phyloP scores from a whole-genome alignment of 306 rosid genomes.

The Lablab purpureus region DNA sequence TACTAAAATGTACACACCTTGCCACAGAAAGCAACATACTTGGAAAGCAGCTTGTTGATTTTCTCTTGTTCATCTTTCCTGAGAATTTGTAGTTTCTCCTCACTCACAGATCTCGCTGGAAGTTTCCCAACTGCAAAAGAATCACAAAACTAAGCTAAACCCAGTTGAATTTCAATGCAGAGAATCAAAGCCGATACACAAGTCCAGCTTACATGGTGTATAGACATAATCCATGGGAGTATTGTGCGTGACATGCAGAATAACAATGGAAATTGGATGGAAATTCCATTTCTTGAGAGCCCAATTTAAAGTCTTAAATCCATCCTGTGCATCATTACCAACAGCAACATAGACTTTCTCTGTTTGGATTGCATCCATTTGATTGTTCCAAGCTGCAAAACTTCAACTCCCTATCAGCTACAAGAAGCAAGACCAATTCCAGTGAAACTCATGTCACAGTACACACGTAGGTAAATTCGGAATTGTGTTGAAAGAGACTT shows the following conservation, averaged over 20 bases:
- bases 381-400: background rate
- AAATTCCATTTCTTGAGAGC: conserved; percentile 75
- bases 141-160: conserved; percentile 40
- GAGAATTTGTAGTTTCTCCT: conserved; percentile 66
- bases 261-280: conserved; percentile 71
- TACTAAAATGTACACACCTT: conserved; percentile 56
- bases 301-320: conserved; percentile 76
- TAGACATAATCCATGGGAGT: conserved; percentile 61
- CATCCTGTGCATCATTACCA: conserved; percentile 76
- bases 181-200: background rate
- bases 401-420: conserved; percentile 22
- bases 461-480: background rate
- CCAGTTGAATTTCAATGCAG: conserved; percentile 32
- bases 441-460: conserved; percentile 11
- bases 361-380: conserved; percentile 55
- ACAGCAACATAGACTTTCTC: conserved; percentile 76
- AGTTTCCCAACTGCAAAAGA: conserved; percentile 82
- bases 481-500: conserved; percentile 29
- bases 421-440: conserved; percentile 10
- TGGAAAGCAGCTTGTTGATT: conserved; percentile 57
- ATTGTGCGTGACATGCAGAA: conserved; percentile 62
- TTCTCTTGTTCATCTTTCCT: conserved; percentile 64
- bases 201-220: conserved; percentile 72
- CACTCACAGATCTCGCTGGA: conserved; percentile 75
- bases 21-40: conserved; percentile 69